Percentiles rank a stretch among this genome's conserved stretches.
These are phyloP conservation scores for Vigna trinervia DNA, from an alignment of 306 rosid species.

Conservation along the genomic window DNA sequence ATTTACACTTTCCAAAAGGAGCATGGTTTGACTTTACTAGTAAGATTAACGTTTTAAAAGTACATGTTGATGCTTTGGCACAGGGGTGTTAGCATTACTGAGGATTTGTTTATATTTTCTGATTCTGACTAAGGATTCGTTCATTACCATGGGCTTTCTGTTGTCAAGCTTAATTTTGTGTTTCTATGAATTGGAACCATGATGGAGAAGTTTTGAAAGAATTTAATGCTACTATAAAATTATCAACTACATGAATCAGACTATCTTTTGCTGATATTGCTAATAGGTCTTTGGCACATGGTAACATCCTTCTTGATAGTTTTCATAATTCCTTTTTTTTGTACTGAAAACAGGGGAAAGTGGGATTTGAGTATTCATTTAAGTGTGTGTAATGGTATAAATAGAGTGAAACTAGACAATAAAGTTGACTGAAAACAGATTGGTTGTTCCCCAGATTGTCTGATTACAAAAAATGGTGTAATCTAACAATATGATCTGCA, in stretches of 20 bases:
- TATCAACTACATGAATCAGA: constrained; percentile 18
- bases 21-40: constrained; percentile 10
- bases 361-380: neutral
- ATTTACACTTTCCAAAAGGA: constrained; percentile 11
- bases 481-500: neutral
- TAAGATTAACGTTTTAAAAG: constrained; percentile 1
- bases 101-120: constrained; percentile 6
- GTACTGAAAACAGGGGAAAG: neutral
- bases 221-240: neutral
- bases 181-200: constrained; percentile 7
- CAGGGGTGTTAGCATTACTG: constrained; percentile 11
- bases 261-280: constrained; percentile 1
- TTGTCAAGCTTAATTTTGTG: constrained; percentile 14
- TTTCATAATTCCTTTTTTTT: neutral
- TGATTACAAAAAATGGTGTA: neutral
- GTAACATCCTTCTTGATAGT: neutral
- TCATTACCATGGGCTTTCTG: constrained; percentile 16
- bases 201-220: neutral
- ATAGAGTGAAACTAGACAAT: neutral
- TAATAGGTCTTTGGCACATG: neutral
- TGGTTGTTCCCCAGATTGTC: neutral
- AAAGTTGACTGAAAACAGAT: neutral
- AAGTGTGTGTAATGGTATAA: neutral
- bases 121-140: neutral
- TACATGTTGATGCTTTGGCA: neutral